Conservation (phyloP, 2,329 filamentous ascomycete genomes). For the Biscogniauxia mediterranea region DNA sequence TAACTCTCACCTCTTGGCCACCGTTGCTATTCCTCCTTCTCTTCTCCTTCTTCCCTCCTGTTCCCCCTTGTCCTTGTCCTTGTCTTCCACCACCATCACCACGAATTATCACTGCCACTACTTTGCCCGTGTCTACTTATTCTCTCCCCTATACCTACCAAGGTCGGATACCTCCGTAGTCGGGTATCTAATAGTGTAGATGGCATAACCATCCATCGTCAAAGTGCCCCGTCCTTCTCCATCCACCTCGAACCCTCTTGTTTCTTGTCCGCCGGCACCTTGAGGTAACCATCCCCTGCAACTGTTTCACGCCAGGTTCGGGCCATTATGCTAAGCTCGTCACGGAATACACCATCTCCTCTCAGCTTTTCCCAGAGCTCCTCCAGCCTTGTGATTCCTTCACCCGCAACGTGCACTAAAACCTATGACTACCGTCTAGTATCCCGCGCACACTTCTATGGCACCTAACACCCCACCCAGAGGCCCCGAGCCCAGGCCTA, state of each 20-base stretch:
- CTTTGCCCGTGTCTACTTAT: too few species aligned
- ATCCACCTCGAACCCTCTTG: constrained; percentile 7
- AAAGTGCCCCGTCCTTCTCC: too few species aligned
- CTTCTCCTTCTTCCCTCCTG: not conserved
- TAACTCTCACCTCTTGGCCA: not conserved
- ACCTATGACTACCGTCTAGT: constrained; percentile 7
- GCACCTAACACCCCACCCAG: constrained; percentile 24
- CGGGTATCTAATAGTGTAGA: constrained; percentile 6
- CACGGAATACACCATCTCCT: not conserved
- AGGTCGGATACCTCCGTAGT: too few species aligned
- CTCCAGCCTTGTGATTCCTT: not conserved
- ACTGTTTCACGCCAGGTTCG: constrained; percentile 13
- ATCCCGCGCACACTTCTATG: constrained; percentile 21
- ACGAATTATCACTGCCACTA: too few species aligned
- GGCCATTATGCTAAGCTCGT: constrained; percentile 3
- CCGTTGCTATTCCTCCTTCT: not conserved
- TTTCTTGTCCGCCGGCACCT: constrained; percentile 9
- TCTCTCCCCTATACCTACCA: too few species aligned
- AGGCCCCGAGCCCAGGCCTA: constrained; percentile 26
- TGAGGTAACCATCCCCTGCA: constrained; percentile 13
- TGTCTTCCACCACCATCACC: not conserved
- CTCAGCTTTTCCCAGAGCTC: not conserved
- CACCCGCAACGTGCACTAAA: constrained; percentile 8
- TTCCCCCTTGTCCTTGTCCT: not conserved
- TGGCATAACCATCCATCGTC: constrained; percentile 12